phyloP scores from a whole-genome alignment of 2,329 filamentous ascomycete species.

The Diaporthe sp. region DNA sequence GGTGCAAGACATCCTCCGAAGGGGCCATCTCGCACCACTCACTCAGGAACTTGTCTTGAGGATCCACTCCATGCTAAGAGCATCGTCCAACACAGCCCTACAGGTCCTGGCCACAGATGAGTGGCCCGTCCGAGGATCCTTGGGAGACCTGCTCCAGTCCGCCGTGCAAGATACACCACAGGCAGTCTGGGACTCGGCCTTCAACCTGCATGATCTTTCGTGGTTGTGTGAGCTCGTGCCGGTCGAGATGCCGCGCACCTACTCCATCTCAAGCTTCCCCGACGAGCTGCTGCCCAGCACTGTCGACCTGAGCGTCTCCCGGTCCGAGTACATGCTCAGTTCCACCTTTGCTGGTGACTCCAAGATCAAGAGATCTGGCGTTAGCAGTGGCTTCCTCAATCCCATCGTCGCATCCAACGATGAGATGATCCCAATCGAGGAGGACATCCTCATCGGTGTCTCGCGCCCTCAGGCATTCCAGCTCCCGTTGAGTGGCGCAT shows the following conservation, averaged over 20 bases:
- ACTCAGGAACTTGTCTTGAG: slow-evolving; percentile 62
- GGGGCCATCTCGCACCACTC: slow-evolving; percentile 62
- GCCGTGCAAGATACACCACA: slow-evolving; percentile 58
- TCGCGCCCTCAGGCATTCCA: slow-evolving; percentile 63
- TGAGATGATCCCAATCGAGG: slow-evolving; percentile 51
- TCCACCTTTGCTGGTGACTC: slow-evolving; percentile 50
- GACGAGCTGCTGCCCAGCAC: slow-evolving; percentile 61
- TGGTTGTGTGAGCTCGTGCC: slow-evolving; percentile 59
- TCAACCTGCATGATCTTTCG: slow-evolving; percentile 53
- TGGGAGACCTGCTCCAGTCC: slow-evolving; percentile 61
- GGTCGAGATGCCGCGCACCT: slow-evolving; percentile 62
- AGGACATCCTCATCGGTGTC: slow-evolving; percentile 62
- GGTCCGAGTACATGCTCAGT: slow-evolving; percentile 61
- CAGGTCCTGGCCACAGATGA: slow-evolving; percentile 60
- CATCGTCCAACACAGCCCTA: slow-evolving; percentile 60
- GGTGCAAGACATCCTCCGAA: slow-evolving; percentile 59
- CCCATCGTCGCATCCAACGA: slow-evolving; percentile 52
- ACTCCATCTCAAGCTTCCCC: slow-evolving; percentile 62
- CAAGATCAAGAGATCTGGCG: slow-evolving; percentile 52
- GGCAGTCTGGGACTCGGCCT: slow-evolving; percentile 62
- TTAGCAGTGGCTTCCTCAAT: slow-evolving; percentile 66
- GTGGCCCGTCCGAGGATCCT: slow-evolving; percentile 61
- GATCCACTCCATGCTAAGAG: slow-evolving; percentile 58
- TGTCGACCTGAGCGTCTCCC: slow-evolving; percentile 62
- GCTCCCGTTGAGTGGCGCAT: slow-evolving; percentile 59